These are phyloP conservation scores for Pseudisothecium myosuroides DNA, from an alignment of 225 moss, liverwort and hornwort genomes.

Conservation along the genomic window DNA sequence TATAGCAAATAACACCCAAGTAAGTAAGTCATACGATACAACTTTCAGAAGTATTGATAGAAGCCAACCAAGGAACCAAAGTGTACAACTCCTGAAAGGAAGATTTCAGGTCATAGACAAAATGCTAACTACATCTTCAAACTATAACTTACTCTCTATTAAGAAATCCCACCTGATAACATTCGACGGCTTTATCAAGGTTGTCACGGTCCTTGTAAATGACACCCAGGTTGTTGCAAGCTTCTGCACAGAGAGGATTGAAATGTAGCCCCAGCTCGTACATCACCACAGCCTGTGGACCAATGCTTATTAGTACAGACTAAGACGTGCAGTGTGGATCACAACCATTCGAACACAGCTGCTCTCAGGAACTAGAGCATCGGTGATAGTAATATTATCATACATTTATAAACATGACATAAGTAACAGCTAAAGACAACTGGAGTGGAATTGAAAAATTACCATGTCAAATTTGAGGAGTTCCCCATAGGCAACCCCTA, in stretches of 20 bases:
- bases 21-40: not conserved
- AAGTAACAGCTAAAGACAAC: not conserved
- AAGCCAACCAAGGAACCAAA: not conserved
- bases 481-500: slow-evolving; percentile 98
- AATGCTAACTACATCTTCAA: not conserved
- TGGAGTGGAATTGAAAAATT: not conserved
- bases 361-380: not conserved
- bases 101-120: not conserved
- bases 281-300: slow-evolving; percentile 87
- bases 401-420: not conserved
- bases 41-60: not conserved
- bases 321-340: not conserved
- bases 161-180: slow-evolving; percentile 65
- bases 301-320: not conserved
- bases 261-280: slow-evolving; percentile 99
- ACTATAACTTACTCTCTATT: not conserved
- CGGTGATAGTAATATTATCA: not conserved
- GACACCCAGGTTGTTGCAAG: slow-evolving; percentile 98
- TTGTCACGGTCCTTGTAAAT: slow-evolving; percentile 99
- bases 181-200: slow-evolving; percentile 96
- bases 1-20: not conserved
- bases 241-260: slow-evolving; percentile 98
- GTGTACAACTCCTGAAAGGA: not conserved
- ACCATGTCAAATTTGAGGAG: slow-evolving; percentile 99
- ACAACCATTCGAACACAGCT: not conserved